These are phyloP conservation scores for Adansonia gregorii DNA, from an alignment of 441 rosid species.

Conservation along the genomic window DNA sequence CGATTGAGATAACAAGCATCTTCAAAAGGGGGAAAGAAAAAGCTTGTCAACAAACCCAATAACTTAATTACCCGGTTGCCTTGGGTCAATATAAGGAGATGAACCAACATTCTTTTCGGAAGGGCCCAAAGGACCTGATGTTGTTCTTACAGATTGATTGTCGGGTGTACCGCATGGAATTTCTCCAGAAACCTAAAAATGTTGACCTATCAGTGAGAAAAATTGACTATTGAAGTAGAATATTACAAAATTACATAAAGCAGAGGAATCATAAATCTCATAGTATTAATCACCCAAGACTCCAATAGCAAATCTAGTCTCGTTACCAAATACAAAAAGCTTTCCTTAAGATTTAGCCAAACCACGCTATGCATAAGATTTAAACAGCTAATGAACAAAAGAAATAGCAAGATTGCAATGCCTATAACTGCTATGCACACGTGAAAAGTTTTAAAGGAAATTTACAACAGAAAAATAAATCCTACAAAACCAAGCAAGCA, in stretches of 20 bases:
- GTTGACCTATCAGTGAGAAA: slow-evolving; percentile 10
- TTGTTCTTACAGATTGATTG: slow-evolving; percentile 87
- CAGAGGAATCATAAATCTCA: not conserved
- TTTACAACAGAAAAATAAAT: not conserved
- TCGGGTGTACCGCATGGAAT: slow-evolving; percentile 81
- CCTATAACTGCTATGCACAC: not conserved
- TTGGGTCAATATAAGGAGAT: slow-evolving; percentile 87
- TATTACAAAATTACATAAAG: not conserved
- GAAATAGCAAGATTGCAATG: not conserved
- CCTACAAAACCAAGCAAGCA: slow-evolving; percentile 14
- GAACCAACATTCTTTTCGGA: slow-evolving; percentile 70
- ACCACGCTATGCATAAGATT: not conserved
- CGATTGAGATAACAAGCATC: slow-evolving; percentile 28
- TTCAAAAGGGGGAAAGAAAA: slow-evolving; percentile 17
- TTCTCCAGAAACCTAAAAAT: slow-evolving; percentile 85
- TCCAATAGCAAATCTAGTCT: not conserved
- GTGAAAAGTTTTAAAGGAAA: not conserved
- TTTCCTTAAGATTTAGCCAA: not conserved
- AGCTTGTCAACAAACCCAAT: slow-evolving; percentile 14
- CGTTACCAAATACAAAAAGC: not conserved
- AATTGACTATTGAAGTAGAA: not conserved
- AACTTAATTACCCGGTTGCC: slow-evolving; percentile 75
- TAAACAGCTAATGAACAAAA: not conserved
- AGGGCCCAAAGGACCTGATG: slow-evolving; percentile 97
- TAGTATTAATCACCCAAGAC: not conserved